Base-by-base conservation (phyloP, 1,284 basidiomycete genomes). In the Naganishia albida region DNA sequence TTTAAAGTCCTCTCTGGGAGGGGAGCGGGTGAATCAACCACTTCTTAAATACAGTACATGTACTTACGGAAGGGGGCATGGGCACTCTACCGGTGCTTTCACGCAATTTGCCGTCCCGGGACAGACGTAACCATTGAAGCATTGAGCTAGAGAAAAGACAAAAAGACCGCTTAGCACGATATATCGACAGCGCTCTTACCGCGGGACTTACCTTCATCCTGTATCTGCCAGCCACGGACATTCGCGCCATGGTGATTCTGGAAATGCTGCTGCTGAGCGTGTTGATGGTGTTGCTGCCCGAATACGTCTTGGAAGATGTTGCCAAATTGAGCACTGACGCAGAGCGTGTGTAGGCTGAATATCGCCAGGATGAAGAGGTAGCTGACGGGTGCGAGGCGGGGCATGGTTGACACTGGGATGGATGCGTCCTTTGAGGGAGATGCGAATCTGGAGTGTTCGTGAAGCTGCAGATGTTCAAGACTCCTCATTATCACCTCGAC, bases 231-330 rank as follows among this genome's bases (percentile, higher is more conserved):
- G 20, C 57, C 57, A 10, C 46, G 57, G 23, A 60, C 46, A 40
- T 49, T 60, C 20, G 57, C 57, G 25, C 46, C 57, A 13, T 60
- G 57, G 25, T 60, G 44, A 25, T 60, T 49, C 20, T 60, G 57
- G 46, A 50, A 50, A 50, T 59, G 56, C 30, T 60, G 57, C 39
- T 60, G 57, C 28, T 60, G 57, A 28, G 25, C 20, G 3, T 49
- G 56, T 25, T 48, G 34, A 44, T 59, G 57, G 7, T 56, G 54
- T 40, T 60, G 46, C 8, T 44, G 42, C 30, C 57, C 57, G 40
- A 60, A 60, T n/a, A 60, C 38, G 25, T 60, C 46, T 26, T 60
- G 57, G 46, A 60, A 60, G 34, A 60, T 60, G 46, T 60, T 60
- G 10, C 57, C 57, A 46, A 60, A 60, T 26, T 60, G 57, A 18